Conservation (phyloP, 148 eudicot species). For the Diospyros kaki region DNA sequence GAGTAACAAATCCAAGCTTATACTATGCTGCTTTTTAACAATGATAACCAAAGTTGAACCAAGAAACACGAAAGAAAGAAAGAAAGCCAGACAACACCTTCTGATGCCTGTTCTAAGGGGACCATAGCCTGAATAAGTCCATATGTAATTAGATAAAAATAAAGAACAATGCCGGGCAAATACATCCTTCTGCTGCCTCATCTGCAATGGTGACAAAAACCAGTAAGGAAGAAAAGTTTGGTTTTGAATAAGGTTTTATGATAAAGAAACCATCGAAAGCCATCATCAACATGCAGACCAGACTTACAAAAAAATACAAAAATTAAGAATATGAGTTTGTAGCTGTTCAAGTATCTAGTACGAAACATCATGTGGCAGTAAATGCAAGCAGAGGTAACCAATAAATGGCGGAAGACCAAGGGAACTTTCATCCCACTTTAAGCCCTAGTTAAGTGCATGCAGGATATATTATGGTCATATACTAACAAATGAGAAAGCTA, state of each 20-base stretch:
- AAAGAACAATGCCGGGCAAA: slow-evolving; percentile 51
- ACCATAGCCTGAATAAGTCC: slow-evolving; percentile 70
- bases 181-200: slow-evolving; percentile 85
- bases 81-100: slow-evolving; percentile 36
- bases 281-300: background rate
- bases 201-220: slow-evolving; percentile 32
- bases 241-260: background rate
- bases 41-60: background rate
- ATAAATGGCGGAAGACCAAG: background rate
- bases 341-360: background rate
- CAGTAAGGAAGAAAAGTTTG: background rate
- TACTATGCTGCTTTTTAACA: background rate
- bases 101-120: slow-evolving; percentile 60
- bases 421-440: background rate
- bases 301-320: background rate
- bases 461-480: background rate
- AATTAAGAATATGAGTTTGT: background rate
- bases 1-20: background rate
- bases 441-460: background rate
- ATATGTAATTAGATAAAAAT: slow-evolving; percentile 67
- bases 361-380: background rate
- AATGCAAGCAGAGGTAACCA: background rate
- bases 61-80: background rate
- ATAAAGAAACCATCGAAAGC: background rate
- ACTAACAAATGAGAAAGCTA: background rate